phyloP scores from a whole-genome alignment of 78 protist genomes.

The Chrysochromulina parva region DNA sequence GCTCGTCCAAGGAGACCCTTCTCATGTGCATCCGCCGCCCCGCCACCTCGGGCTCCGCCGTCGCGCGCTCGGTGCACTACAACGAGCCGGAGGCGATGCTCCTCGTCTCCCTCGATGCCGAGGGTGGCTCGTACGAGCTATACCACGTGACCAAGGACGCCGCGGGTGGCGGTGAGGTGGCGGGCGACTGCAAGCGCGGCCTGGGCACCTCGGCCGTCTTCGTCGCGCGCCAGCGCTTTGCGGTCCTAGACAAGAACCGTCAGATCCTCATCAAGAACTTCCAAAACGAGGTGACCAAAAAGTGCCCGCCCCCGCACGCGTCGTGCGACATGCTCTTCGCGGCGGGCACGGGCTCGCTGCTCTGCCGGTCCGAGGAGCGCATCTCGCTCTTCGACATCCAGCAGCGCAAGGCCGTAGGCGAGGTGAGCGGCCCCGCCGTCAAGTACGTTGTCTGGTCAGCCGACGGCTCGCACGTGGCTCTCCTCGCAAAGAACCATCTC shows the following conservation, averaged over 20 bases:
- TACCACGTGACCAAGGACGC: slow-evolving; percentile 67
- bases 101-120: slow-evolving; percentile 52
- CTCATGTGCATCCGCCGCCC: slow-evolving; percentile 41
- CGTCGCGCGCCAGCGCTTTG: slow-evolving; percentile 89
- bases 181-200: slow-evolving; percentile 71
- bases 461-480: slow-evolving; percentile 84
- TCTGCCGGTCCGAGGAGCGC: slow-evolving; percentile 77
- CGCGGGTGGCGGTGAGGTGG: neutral
- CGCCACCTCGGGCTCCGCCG: neutral
- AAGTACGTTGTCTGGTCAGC: slow-evolving; percentile 90
- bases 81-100: neutral
- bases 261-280: slow-evolving; percentile 77
- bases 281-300: slow-evolving; percentile 81
- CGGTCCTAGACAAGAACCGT: slow-evolving; percentile 83
- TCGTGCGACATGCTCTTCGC: slow-evolving; percentile 78
- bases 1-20: slow-evolving; percentile 31
- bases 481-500: slow-evolving; percentile 70
- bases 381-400: slow-evolving; percentile 88
- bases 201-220: slow-evolving; percentile 83
- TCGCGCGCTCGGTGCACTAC: neutral
- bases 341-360: slow-evolving; percentile 81
- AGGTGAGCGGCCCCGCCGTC: slow-evolving; percentile 51
- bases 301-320: slow-evolving; percentile 63
- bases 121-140: slow-evolving; percentile 88
- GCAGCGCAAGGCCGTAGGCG: slow-evolving; percentile 56